Conservation (phyloP, 768 basidiomycete genomes). For the Rhodotorula taiwanensis region DNA sequence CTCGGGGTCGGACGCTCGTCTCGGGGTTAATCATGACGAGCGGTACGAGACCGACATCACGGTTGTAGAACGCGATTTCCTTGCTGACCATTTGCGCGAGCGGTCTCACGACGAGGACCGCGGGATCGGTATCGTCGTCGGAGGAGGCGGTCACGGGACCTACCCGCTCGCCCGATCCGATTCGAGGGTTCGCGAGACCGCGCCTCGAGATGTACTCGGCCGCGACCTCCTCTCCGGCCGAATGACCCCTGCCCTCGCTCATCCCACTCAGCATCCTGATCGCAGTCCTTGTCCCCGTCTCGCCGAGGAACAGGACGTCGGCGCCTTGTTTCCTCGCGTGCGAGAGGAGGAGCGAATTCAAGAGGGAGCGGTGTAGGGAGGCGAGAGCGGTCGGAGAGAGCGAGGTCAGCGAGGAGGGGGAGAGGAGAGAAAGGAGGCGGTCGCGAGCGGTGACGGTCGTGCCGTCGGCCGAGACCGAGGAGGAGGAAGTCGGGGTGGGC, state of each 20-base stretch:
- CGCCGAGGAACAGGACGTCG: conserved; percentile 23
- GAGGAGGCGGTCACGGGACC: too few species aligned
- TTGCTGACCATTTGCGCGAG: conserved; percentile 3
- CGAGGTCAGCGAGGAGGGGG: neutral
- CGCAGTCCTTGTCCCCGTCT: conserved; percentile 28
- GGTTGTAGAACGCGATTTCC: conserved; percentile 9
- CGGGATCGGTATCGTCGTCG: neutral
- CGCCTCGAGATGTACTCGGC: conserved; percentile 9
- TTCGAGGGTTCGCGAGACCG: neutral
- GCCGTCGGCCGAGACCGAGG: neutral
- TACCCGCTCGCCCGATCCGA: neutral
- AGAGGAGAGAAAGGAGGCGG: conserved; percentile 6
- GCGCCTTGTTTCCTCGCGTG: conserved; percentile 3
- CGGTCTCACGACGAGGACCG: conserved; percentile 19
- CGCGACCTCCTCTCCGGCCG: conserved; percentile 28
- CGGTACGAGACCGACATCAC: neutral
- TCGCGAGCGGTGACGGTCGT: too few species aligned
- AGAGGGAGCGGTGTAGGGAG: neutral
- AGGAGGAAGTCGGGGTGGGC: neutral
- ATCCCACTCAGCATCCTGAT: conserved; percentile 20
- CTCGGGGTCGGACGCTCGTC: neutral
- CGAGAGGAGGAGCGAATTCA: conserved; percentile 11
- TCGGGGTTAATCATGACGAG: conserved; percentile 10
- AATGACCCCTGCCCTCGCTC: conserved; percentile 25
- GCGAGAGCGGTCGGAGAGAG: neutral